Evolutionary conservation across 2,329 filamentous ascomycete genomes (phyloP).

Genomic region (Exophiala lecanii-corni): DNA sequence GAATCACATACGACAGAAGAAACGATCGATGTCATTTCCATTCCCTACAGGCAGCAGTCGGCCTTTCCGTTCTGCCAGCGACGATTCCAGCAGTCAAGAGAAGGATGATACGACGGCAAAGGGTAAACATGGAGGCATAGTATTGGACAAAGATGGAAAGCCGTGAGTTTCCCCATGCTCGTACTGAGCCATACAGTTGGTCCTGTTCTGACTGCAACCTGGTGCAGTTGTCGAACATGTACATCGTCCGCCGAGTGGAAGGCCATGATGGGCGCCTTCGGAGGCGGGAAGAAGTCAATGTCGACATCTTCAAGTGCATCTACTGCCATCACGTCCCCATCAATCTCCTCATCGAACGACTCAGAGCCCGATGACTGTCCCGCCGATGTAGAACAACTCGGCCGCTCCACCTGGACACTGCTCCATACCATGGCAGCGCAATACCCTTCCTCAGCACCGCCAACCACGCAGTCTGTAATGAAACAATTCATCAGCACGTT

Average conservation of each 20-base stretch:
- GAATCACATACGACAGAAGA: too few relatives aligned
- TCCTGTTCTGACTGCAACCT: not conserved
- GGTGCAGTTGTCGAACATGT: slow-evolving; percentile 43
- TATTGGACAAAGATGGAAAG: slow-evolving; percentile 48
- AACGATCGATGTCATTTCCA: slow-evolving; percentile 23
- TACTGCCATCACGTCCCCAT: slow-evolving; percentile 22
- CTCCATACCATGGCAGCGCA: slow-evolving; percentile 85
- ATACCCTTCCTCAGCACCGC: slow-evolving; percentile 69
- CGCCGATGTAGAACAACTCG: slow-evolving; percentile 81
- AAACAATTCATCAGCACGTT: slow-evolving; percentile 74
- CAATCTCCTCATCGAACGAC: slow-evolving; percentile 28
- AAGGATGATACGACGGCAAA: slow-evolving; percentile 16
- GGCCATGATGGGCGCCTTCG: slow-evolving; percentile 37
- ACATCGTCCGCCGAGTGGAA: slow-evolving; percentile 46
- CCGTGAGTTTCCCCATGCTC: slow-evolving; percentile 43
- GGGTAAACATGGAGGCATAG: slow-evolving; percentile 43
- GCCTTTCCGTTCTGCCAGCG: not conserved
- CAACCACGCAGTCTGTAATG: slow-evolving; percentile 69
- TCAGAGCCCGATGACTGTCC: slow-evolving; percentile 61
- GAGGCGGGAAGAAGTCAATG: slow-evolving; percentile 26
- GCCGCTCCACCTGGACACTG: slow-evolving; percentile 86
- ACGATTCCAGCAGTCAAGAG: slow-evolving; percentile 9
- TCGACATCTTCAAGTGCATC: slow-evolving; percentile 5
- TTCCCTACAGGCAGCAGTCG: slow-evolving; percentile 1
- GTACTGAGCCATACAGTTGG: too few relatives aligned